Conservation (phyloP, 2,329 filamentous ascomycete genomes). For the Trichoderma harzianum region DNA sequence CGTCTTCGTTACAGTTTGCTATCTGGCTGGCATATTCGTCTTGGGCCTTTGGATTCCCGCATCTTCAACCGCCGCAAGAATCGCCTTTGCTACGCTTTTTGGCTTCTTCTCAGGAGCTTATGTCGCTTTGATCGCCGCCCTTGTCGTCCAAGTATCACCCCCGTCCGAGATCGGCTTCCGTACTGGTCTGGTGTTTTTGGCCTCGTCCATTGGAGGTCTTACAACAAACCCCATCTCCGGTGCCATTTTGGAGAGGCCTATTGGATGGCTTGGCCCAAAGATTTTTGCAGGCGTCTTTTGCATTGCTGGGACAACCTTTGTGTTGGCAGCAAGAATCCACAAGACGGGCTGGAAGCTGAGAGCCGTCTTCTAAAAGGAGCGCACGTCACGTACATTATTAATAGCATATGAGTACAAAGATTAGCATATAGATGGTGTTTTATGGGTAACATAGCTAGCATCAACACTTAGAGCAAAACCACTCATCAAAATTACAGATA, state of each 20-base stretch:
- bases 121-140: slow-evolving; percentile 31
- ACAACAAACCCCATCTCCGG: slow-evolving; percentile 57
- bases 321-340: slow-evolving; percentile 26
- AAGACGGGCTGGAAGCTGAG: slow-evolving; percentile 27
- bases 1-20: slow-evolving; percentile 40
- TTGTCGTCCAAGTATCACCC: slow-evolving; percentile 49
- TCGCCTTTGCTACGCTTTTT: slow-evolving; percentile 33
- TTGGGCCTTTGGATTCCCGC: slow-evolving; percentile 40
- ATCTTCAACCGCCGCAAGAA: slow-evolving; percentile 23
- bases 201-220: slow-evolving; percentile 54
- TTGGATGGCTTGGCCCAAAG: slow-evolving; percentile 36
- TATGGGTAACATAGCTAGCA: not conserved
- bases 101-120: slow-evolving; percentile 37
- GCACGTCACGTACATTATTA: not conserved
- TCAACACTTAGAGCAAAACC: not conserved
- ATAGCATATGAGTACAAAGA: not conserved
- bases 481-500: not conserved
- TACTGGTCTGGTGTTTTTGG: slow-evolving; percentile 44
- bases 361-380: slow-evolving; percentile 25
- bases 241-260: slow-evolving; percentile 33
- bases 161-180: slow-evolving; percentile 36
- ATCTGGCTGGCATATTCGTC: slow-evolving; percentile 33
- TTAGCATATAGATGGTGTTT: slow-evolving; percentile 1
- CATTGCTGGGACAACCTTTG: slow-evolving; percentile 29
- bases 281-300: slow-evolving; percentile 36